Conservation (phyloP, 352 stramenopile genomes). For the Globisporangium recalcitrans region DNA sequence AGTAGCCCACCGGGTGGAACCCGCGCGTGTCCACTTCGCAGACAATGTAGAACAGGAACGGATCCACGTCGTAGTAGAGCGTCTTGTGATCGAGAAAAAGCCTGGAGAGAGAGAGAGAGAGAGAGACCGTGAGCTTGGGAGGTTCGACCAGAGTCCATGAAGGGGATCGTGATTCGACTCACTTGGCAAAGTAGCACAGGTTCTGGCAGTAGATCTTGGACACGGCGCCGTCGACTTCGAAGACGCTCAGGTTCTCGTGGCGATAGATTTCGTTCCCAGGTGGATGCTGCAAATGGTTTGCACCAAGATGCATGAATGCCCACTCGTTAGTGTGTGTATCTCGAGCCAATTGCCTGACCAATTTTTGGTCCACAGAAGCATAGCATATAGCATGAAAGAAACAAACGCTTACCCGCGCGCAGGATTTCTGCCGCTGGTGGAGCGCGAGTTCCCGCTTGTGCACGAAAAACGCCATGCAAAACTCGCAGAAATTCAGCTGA, state of each 20-base stretch:
- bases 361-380: too few relatives aligned
- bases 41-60: conserved; percentile 99
- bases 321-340: too few relatives aligned
- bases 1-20: conserved; percentile 97
- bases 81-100: conserved; percentile 99
- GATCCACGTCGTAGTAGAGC: conserved; percentile 99
- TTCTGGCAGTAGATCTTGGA: conserved; percentile 98
- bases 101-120: conserved; percentile 17
- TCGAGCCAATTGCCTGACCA: too few relatives aligned
- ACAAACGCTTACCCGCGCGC: conserved; percentile 51
- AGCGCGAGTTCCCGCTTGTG: conserved; percentile 64
- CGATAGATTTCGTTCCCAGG: conserved; percentile 92
- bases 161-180: conserved; percentile 13
- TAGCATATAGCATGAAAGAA: too few relatives aligned
- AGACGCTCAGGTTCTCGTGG: conserved; percentile 94
- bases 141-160: too few relatives aligned
- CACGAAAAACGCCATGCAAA: conserved; percentile 86
- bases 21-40: conserved; percentile 91
- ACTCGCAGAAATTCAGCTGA: conserved; percentile 88
- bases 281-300: conserved; percentile 34
- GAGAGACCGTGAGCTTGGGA: not conserved
- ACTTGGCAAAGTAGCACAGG: conserved; percentile 98
- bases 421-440: conserved; percentile 63
- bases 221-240: conserved; percentile 95
- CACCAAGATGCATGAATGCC: too few relatives aligned